phyloP scores from a whole-genome alignment of 148 eudicot species.

The Persicaria tinctoria region DNA sequence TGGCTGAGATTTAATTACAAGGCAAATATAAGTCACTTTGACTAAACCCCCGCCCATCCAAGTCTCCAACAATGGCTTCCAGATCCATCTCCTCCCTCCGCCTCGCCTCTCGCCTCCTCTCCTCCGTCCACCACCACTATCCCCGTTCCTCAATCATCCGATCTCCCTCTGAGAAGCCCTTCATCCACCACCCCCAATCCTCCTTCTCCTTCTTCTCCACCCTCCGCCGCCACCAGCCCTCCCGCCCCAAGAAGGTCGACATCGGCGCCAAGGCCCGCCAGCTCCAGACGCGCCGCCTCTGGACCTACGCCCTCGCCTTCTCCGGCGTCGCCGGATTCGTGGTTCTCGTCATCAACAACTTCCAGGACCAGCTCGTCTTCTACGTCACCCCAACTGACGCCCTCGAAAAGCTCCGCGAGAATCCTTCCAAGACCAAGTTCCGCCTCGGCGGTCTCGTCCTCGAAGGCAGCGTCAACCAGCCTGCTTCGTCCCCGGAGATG shows the following conservation, averaged over 20 bases:
- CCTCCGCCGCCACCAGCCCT: conserved; percentile 31
- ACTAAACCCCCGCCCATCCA: not conserved
- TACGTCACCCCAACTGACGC: conserved; percentile 82
- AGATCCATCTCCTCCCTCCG: conserved; percentile 29
- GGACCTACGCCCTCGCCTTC: conserved; percentile 81
- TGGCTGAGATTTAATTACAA: no score
- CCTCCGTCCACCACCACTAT: conserved; percentile 18
- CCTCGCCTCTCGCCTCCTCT: conserved; percentile 30
- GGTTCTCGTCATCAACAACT: conserved; percentile 61
- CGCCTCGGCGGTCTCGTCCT: conserved; percentile 83
- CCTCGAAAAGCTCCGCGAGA: conserved; percentile 30
- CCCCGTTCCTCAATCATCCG: conserved; percentile 8
- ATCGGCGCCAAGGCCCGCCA: conserved; percentile 85
- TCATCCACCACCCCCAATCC: conserved; percentile 14
- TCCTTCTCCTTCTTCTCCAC: conserved; percentile 38
- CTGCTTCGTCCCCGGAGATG: conserved; percentile 54
- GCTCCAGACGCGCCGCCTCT: conserved; percentile 70
- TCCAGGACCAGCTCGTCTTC: conserved; percentile 78
- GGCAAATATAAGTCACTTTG: no score
- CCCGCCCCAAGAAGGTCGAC: conserved; percentile 32
- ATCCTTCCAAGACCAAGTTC: conserved; percentile 53
- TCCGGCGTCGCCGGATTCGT: conserved; percentile 74
- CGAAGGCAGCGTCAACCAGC: conserved; percentile 61
- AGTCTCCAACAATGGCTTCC: conserved; percentile 30
- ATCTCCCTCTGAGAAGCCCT: conserved; percentile 11